A percentile compares a stretch with the other conserved stretches of the same genome.
Conservation (phyloP, 495 filamentous ascomycete species). For the Xylaria castorea region DNA sequence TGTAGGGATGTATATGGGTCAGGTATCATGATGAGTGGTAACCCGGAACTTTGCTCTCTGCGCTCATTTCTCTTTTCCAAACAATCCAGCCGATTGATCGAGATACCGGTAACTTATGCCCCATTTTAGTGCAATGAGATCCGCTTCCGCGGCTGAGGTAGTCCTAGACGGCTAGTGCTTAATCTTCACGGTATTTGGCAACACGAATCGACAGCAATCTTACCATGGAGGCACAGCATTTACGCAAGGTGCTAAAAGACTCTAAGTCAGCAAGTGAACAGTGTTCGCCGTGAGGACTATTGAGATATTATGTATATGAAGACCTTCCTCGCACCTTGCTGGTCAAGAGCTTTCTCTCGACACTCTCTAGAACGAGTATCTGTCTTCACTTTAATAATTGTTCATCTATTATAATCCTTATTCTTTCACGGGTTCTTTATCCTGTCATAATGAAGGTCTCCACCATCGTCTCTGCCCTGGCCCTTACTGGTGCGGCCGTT, state of each 20-base stretch:
- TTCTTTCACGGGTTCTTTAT: neutral
- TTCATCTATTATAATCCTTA: neutral
- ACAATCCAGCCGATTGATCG: neutral
- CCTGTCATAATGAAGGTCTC: slow-evolving; percentile 25
- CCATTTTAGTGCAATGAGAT: neutral
- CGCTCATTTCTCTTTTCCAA: neutral
- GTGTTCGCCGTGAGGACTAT: neutral
- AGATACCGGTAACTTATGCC: neutral
- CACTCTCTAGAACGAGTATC: neutral
- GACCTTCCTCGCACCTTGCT: neutral
- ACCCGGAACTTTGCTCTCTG: neutral
- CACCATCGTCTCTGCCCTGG: slow-evolving; percentile 18
- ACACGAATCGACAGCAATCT: neutral
- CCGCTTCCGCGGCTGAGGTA: slow-evolving; percentile 1
- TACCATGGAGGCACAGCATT: neutral
- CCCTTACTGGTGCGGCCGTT: slow-evolving; percentile 22
- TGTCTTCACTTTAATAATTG: neutral
- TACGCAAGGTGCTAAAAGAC: neutral
- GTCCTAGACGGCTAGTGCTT: neutral
- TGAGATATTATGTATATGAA: slow-evolving; percentile 24
- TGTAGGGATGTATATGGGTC: neutral
- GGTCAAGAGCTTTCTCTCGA: neutral
- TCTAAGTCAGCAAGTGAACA: neutral
- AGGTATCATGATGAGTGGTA: neutral
- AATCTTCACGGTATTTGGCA: slow-evolving; percentile 6